phyloP scores from a whole-genome alignment of 2,329 filamentous ascomycete species.

The Trichophyton benhamiae region DNA sequence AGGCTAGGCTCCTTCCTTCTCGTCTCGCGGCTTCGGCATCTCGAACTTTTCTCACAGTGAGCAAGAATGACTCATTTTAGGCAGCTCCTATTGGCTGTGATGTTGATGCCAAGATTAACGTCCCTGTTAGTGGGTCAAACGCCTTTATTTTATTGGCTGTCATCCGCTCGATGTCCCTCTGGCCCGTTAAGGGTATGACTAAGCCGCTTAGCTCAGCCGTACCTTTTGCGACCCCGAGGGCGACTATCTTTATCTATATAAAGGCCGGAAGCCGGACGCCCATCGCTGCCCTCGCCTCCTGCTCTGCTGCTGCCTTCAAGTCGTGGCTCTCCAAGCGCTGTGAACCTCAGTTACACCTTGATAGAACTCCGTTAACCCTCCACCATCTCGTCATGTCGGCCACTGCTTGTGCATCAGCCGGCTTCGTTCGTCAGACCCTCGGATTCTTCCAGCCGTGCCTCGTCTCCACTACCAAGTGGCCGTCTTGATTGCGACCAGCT shows the following conservation, averaged over 20 bases:
- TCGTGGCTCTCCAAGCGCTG: background rate
- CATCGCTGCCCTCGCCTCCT: background rate
- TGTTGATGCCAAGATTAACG: background rate
- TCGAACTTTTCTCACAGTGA: background rate
- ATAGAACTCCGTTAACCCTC: background rate
- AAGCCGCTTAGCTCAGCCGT: background rate
- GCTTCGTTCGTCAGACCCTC: background rate
- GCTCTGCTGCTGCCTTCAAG: background rate
- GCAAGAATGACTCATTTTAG: conserved; percentile 2
- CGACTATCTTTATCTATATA: background rate
- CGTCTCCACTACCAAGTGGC: background rate
- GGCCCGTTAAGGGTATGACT: background rate
- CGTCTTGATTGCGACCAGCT: background rate
- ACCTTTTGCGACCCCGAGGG: background rate
- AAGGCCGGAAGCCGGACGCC: background rate
- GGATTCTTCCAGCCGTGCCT: background rate
- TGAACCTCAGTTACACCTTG: background rate
- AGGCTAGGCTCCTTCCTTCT: background rate
- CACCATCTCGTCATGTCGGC: conserved; percentile 4
- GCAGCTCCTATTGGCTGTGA: background rate
- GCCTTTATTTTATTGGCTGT: background rate
- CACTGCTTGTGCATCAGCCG: background rate
- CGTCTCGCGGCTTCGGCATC: background rate
- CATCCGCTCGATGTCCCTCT: too few species aligned
- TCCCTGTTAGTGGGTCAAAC: background rate